Base-by-base conservation (phyloP, 257 asterid species). In the Galeopsis tetrahit region DNA sequence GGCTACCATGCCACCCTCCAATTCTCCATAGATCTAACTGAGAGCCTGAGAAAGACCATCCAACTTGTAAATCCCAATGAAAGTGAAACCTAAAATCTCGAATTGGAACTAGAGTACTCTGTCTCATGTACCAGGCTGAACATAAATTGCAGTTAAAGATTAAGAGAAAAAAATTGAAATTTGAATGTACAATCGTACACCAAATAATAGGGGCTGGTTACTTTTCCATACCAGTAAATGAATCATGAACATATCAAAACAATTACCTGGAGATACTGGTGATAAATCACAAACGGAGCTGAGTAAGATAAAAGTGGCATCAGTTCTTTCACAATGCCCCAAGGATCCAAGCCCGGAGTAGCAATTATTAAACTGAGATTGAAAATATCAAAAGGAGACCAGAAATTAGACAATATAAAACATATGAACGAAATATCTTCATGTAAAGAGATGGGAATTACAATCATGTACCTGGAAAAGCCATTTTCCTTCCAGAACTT, bases 231-330 rank as follows among this genome's bases (percentile, higher is more conserved):
- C 35, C 48, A 32, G 10, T 8, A 67, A 64, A 4, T 17, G 1
- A 44, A 44, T 21, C 70, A 5, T 6, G 58, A 43, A 44, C 74
- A 13, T 42, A 71, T 21, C 36, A 51, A 72, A 66, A 66, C 35
- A 68, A 69, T 32, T 78, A 94, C 99, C 97, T 89, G 90, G 63
- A 87, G 91, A 77, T 91, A 88, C 82, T 85, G 99, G 78, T 94
- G 99, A 86, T 91, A 91, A 69, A 94, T 82, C 62, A 85, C 97
- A 81, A 91, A 94, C 32, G 97, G 95, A n/a, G 99, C 99, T 2
- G 99, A 94, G 82, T 81, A 89, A 14, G 99, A 78, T 33, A 94
- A 61, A 76, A 94, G 95, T 5, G 99, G 97, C 63, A 91, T 75
- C 33, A 91, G 73, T 79, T 94, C 95, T 85, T 86, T 91, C 51